A percentile compares a stretch with the other conserved stretches of the same genome.
phyloP scores from a whole-genome alignment of 2,329 filamentous ascomycete genomes.

The Penicillium sp. region DNA sequence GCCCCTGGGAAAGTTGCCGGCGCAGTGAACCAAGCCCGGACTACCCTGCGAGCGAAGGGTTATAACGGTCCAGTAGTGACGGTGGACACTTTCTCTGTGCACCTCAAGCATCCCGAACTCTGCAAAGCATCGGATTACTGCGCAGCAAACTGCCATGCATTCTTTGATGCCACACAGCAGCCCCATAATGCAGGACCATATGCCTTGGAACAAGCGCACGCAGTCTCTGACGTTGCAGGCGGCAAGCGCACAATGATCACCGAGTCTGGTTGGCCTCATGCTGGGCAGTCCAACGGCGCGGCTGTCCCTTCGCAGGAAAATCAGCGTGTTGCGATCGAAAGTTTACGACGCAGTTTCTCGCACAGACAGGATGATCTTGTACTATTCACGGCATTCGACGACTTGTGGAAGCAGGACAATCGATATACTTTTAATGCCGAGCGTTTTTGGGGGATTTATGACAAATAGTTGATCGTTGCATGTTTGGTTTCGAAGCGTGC shows the following conservation, averaged over 20 bases:
- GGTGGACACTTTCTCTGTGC: slow-evolving; percentile 76
- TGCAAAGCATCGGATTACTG: slow-evolving; percentile 77
- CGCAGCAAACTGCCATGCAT: slow-evolving; percentile 81
- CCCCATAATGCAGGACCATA: slow-evolving; percentile 70
- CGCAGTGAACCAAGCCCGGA: slow-evolving; percentile 63
- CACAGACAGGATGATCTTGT: slow-evolving; percentile 54
- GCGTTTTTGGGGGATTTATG: slow-evolving; percentile 72
- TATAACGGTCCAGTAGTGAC: slow-evolving; percentile 76
- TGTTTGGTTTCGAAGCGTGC: neutral
- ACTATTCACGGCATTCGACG: slow-evolving; percentile 80
- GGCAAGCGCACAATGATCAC: slow-evolving; percentile 72
- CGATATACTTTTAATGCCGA: slow-evolving; percentile 70
- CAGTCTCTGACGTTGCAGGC: slow-evolving; percentile 52
- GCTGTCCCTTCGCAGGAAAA: slow-evolving; percentile 72
- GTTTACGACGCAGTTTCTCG: slow-evolving; percentile 65
- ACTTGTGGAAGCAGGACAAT: slow-evolving; percentile 73
- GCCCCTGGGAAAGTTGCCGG: slow-evolving; percentile 58
- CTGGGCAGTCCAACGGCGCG: slow-evolving; percentile 66
- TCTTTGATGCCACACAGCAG: slow-evolving; percentile 71
- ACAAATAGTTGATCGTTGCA: slow-evolving; percentile 1
- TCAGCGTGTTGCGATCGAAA: slow-evolving; percentile 68
- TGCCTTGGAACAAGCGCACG: slow-evolving; percentile 60
- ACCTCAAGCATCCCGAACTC: slow-evolving; percentile 68
- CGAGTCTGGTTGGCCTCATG: slow-evolving; percentile 82
- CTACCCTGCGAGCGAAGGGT: slow-evolving; percentile 62